Evolutionary conservation across 495 filamentous ascomycete species (phyloP), one percentile per base, ranked within the genome.

Genomic region (Aspergillus egyptiacus): DNA sequence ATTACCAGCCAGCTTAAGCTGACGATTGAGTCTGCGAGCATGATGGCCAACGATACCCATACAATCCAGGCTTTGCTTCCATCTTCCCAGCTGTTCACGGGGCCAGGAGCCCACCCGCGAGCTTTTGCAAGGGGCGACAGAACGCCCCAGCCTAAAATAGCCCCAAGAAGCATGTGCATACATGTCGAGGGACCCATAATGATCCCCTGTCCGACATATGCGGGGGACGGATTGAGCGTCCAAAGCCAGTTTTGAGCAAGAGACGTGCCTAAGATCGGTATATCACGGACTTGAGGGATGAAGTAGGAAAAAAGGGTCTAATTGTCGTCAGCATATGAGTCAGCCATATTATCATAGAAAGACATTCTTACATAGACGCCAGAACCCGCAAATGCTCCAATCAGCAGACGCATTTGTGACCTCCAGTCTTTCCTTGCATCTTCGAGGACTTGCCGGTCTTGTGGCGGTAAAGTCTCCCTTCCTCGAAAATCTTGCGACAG

Each of bases 41-140:
- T 99, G 53, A 99, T 94, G 1, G 93, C 89, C 24, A 99, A 66
- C 48, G 86, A 91, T 1, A 91, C 71, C 93, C 93, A 99, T 0
- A 97, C 87, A 49, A 99, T 96, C 93, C 93, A 99, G 17, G 91
- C 93, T 71, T 96, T 95, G 61, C 86, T 93, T 6, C 93, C 93
- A 25, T 71, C 79, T 47, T 84, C 83, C 94, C 94, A 99, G 60
- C 93, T 87, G 20, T 80, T 68, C 1, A 96, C 89, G 1, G 79
- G 73, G 0, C 89, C 93, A 1, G 89, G 86, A 13, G 93, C 94
- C 93, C 93, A 99, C 8, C 86, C 89, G 54, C 78, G 79, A 51
- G 66, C 66, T 61, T 94, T 94, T 0, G 91, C 93, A 22, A 97
- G 64, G 13, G 93, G 93, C 2, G 89, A 95, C 3, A 99, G 71